Percentiles rank a stretch among this genome's conserved stretches.
phyloP scores from a whole-genome alignment of 2,329 filamentous ascomycete species.

The Calonectria crousiana region DNA sequence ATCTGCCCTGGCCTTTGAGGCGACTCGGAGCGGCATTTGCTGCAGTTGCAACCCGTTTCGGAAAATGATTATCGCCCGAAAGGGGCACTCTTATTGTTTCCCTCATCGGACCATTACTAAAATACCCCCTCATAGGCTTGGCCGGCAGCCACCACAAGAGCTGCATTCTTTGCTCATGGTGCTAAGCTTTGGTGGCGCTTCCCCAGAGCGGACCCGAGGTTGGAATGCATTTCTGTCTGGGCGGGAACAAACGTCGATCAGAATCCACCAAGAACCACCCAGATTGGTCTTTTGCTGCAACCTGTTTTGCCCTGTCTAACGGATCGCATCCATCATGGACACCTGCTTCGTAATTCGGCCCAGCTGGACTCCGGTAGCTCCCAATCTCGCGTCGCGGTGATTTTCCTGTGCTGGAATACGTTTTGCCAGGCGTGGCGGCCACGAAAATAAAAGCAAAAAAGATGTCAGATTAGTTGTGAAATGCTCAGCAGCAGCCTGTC shows the following conservation, averaged over 20 bases:
- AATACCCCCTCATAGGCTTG: not conserved
- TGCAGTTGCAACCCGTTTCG: not conserved
- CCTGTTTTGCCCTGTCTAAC: not conserved
- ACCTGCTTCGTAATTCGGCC: too few species aligned
- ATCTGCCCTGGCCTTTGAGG: too few species aligned
- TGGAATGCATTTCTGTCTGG: not conserved
- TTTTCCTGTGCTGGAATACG: not conserved
- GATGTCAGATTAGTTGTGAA: not conserved
- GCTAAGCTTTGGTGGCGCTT: not conserved
- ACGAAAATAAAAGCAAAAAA: not conserved
- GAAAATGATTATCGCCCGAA: not conserved
- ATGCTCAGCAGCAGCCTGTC: not conserved
- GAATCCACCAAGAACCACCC: not conserved
- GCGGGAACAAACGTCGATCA: not conserved
- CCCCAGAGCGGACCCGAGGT: not conserved
- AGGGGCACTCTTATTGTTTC: not conserved
- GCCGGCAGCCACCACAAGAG: not conserved
- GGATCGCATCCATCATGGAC: not conserved
- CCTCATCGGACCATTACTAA: not conserved
- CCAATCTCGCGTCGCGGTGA: not conserved
- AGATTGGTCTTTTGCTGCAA: too few species aligned
- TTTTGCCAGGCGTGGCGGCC: too few species aligned
- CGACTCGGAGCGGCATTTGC: not conserved
- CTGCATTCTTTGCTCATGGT: not conserved
- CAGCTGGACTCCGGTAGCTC: not conserved